These are phyloP conservation scores for Chaetomium sp. DNA, from an alignment of 2,329 filamentous ascomycete genomes.

Conservation along the genomic window DNA sequence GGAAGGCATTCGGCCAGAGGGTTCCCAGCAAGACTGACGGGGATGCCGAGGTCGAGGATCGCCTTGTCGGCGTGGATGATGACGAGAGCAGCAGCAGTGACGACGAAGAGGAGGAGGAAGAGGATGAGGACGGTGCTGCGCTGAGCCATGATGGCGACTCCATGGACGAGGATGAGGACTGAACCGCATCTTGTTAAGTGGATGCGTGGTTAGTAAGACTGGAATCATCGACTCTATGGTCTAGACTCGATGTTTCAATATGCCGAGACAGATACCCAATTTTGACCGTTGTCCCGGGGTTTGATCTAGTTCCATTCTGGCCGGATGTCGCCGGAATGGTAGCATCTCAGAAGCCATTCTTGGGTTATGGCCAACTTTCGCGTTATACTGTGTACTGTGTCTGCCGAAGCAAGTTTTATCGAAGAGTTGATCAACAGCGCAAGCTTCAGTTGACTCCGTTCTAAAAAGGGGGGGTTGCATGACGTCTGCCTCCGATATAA, in stretches of 20 bases:
- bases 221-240: not conserved
- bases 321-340: not conserved
- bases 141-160: slow-evolving; percentile 49
- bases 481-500: slow-evolving; percentile 3
- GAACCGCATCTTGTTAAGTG: not conserved
- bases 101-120: slow-evolving; percentile 57
- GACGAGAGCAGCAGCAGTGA: slow-evolving; percentile 67
- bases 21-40: slow-evolving; percentile 62
- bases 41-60: slow-evolving; percentile 70
- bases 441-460: slow-evolving; percentile 3
- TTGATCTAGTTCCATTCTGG: not conserved
- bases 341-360: slow-evolving; percentile 3
- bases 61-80: slow-evolving; percentile 72
- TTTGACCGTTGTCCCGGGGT: not conserved
- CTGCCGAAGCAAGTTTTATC: slow-evolving; percentile 5
- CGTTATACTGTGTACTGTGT: not conserved
- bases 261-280: slow-evolving; percentile 9
- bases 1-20: slow-evolving; percentile 77
- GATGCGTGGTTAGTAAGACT: not conserved
- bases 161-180: slow-evolving; percentile 27
- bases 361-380: not conserved
- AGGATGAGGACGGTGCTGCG: slow-evolving; percentile 44
- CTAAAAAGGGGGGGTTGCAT: slow-evolving; percentile 15
- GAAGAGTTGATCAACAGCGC: not conserved
- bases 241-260: not conserved